phyloP scores from a whole-genome alignment of 2,329 filamentous ascomycete species.

The Alternaria sp. region DNA sequence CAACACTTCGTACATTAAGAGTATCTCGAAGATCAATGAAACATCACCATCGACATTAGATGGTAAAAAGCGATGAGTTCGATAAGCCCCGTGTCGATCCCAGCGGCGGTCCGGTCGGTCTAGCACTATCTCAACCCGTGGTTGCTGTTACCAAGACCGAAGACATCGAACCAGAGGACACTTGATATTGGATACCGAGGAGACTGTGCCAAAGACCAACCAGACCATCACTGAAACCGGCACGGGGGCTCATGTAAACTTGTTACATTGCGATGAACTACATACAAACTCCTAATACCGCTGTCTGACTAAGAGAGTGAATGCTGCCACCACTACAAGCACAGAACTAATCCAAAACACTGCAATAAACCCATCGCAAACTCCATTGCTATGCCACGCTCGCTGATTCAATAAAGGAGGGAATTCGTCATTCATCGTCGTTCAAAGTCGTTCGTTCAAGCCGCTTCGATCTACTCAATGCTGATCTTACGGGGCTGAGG shows the following conservation, averaged over 20 bases:
- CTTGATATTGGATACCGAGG: neutral
- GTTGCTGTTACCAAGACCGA: neutral
- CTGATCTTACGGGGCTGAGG: conserved; percentile 59
- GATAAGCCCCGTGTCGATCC: too few relatives aligned
- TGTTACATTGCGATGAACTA: neutral
- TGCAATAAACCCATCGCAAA: neutral
- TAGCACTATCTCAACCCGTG: neutral
- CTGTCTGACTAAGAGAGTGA: neutral
- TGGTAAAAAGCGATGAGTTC: neutral
- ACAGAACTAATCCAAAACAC: neutral
- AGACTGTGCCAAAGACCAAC: neutral
- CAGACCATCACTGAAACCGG: neutral
- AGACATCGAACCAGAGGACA: neutral
- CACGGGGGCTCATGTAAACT: neutral
- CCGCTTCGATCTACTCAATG: conserved; percentile 55
- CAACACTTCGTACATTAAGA: accelerated
- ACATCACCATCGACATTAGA: neutral
- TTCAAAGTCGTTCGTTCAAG: neutral
- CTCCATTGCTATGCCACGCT: neutral
- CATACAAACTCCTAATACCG: neutral
- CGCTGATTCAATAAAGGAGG: neutral
- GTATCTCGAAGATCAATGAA: neutral
- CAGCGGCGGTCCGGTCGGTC: neutral
- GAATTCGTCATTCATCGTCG: neutral
- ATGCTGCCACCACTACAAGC: neutral